Conservation (phyloP, 1,284 basidiomycete genomes). For the Microbotryomycetes sp. region DNA sequence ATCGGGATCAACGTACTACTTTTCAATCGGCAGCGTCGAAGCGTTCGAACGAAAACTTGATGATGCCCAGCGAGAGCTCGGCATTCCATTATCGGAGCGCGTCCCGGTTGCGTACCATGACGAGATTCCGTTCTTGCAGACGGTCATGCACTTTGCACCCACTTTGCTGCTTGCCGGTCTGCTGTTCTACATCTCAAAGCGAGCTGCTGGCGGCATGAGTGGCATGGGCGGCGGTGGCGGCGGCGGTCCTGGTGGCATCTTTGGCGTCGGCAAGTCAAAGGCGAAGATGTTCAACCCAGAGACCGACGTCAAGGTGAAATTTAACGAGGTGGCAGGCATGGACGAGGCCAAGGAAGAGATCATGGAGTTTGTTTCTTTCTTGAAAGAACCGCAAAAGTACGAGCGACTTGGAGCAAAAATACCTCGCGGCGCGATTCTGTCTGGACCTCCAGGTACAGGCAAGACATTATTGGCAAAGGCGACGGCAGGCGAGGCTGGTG, state of each 20-base stretch:
- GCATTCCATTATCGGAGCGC: conserved; percentile 82
- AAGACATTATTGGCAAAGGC: conserved; percentile 98
- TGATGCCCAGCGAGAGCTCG: conserved; percentile 84
- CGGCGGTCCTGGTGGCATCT: conserved; percentile 78
- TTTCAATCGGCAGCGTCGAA: conserved; percentile 96
- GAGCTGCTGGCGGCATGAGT: conserved; percentile 48
- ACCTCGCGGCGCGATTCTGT: conserved; percentile 93
- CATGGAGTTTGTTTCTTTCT: conserved; percentile 99
- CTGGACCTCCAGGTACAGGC: conserved; percentile 96
- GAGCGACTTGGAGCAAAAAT: conserved; percentile 97
- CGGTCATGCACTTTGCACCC: conserved; percentile 85
- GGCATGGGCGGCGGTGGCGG: conserved; percentile 41
- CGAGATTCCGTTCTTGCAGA: conserved; percentile 76
- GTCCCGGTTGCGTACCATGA: conserved; percentile 97
- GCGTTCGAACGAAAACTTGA: conserved; percentile 93
- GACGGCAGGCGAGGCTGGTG: conserved; percentile 92
- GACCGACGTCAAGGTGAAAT: conserved; percentile 85
- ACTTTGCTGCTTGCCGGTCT: conserved; percentile 86
- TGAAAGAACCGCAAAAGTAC: conserved; percentile 92
- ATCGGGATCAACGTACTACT: conserved; percentile 55
- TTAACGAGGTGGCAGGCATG: conserved; percentile 97
- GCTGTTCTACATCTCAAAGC: conserved; percentile 79
- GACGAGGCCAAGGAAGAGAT: conserved; percentile 99
- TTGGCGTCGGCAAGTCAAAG: conserved; percentile 92
- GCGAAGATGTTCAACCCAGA: conserved; percentile 91